Conservation (phyloP, 2,329 filamentous ascomycete genomes). For the Colletotrichum eleusines region DNA sequence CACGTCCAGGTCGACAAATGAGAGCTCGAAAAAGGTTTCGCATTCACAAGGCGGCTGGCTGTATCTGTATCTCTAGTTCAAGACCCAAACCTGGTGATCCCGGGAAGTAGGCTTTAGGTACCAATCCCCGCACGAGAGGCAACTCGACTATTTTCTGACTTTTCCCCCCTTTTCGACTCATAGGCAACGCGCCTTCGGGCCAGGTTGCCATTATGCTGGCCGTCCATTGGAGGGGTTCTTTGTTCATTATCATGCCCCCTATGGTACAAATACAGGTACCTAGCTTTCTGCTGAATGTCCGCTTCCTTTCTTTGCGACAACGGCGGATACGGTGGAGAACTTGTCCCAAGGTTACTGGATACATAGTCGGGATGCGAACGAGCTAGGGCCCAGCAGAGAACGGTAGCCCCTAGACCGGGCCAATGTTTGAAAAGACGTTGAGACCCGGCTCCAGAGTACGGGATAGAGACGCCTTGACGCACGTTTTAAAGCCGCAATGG, state of each 20-base stretch:
- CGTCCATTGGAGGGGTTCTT: not conserved
- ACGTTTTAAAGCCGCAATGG: conserved; percentile 35
- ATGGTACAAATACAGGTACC: not conserved
- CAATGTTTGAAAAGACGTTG: conserved; percentile 38
- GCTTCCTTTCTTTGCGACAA: conserved; percentile 16
- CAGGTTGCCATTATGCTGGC: not conserved
- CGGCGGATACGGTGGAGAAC: conserved; percentile 21
- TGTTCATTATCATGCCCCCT: not conserved
- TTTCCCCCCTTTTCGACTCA: not conserved
- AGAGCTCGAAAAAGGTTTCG: conserved; percentile 33
- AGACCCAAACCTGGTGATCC: conserved; percentile 21
- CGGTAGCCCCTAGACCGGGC: conserved; percentile 25
- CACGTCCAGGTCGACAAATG: conserved; percentile 29
- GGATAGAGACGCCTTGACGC: conserved; percentile 37
- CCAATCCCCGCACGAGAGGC: conserved; percentile 6
- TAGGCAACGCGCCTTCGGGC: not conserved
- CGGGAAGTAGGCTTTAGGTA: not conserved
- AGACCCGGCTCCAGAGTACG: conserved; percentile 32
- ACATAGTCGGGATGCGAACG: conserved; percentile 13
- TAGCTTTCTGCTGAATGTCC: not conserved
- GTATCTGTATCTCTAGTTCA: conserved; percentile 17
- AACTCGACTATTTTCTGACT: not conserved
- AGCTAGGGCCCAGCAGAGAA: conserved; percentile 25
- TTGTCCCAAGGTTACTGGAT: conserved; percentile 5
- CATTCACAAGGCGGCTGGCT: conserved; percentile 27